Evolutionary conservation across 2,329 filamentous ascomycete genomes (phyloP), one percentile per base, ranked within the genome.

Genomic region (Basipetospora chlamydospora): DNA sequence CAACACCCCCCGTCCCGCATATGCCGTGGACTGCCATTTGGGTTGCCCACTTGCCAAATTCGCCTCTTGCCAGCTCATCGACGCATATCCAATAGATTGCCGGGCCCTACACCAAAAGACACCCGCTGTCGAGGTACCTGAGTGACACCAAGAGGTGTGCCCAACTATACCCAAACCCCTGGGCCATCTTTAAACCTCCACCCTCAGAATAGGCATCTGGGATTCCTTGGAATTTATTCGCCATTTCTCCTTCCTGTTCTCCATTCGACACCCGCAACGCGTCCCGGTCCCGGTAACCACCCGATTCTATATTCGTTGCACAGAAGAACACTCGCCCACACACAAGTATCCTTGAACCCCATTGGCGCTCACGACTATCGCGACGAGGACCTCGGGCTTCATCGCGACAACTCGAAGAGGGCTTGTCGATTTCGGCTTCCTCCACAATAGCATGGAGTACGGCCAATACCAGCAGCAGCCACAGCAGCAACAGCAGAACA

Each of bases 391-490:
- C 13, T 30, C 26, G 16, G 26, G 16, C 26, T 36, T 36, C 35
- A 31, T 30, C 35, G 21, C 26, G 15, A 47, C 15, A 26, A 16
- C 39, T 31, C 39, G 46, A n/a, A n/a, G n/a, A n/a, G n/a, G n/a
- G n/a, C n/a, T n/a, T n/a, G 43, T 43, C 41, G 34, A 43, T 41
- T 41, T 48, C 49, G 51, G 48, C 42, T 47, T 43, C 46, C 38
- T 39, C 43, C 38, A 52, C 55, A 55, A 57, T 52, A 79, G 70
- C 62, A 82, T 83, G 78, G 78, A 82, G 61, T 82, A 81, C 65
- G 71, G 74, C 57, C 73, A 78, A 61, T 80, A 82, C 54, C 73
- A 77, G 52, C 76, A 73, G 58, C 70, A 76, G 58, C n/a, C n/a
- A n/a, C 65, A 72, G 56, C 77, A 79, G 31, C 35, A 37, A 56